Evolutionary conservation across 495 filamentous ascomycete species (phyloP).

Genomic region (Hyaloscypha hepaticicola): DNA sequence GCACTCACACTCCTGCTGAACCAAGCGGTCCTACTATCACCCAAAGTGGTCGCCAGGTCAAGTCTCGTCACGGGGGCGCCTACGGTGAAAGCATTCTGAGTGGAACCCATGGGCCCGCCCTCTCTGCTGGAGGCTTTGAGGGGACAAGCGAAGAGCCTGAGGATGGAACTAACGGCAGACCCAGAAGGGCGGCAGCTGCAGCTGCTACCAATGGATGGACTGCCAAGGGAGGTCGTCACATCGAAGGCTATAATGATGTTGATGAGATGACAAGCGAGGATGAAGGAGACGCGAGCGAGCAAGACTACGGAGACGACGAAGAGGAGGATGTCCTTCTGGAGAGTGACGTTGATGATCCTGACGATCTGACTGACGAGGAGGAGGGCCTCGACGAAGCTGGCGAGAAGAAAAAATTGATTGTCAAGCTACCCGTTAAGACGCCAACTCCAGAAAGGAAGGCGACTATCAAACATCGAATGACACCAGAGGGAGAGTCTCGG

Average conservation of each 20-base stretch:
- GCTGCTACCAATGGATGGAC: constrained; percentile 43
- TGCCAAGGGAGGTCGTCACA: constrained; percentile 37
- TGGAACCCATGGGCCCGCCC: constrained; percentile 46
- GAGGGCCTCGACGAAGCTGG: constrained; percentile 57
- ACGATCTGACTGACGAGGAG: constrained; percentile 46
- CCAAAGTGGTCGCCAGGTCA: constrained; percentile 84
- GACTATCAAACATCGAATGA: constrained; percentile 21
- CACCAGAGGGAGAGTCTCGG: constrained; percentile 22
- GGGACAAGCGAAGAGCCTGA: constrained; percentile 19
- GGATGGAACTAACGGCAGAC: constrained; percentile 24
- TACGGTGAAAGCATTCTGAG: constrained; percentile 72
- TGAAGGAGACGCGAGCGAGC: constrained; percentile 60
- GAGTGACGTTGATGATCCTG: constrained; percentile 60
- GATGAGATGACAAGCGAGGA: constrained; percentile 67
- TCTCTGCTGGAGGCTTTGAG: constrained; percentile 26
- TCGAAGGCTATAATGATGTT: constrained; percentile 50
- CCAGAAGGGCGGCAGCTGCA: constrained; percentile 27
- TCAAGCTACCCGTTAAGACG: constrained; percentile 56
- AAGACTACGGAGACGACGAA: constrained; percentile 70
- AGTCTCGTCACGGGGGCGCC: constrained; percentile 67
- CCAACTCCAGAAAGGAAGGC: constrained; percentile 30
- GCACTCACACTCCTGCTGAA: constrained; percentile 68
- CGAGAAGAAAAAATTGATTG: constrained; percentile 56
- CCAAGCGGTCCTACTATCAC: constrained; percentile 73
- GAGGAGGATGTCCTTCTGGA: constrained; percentile 63